Evolutionary conservation across 2,329 filamentous ascomycete genomes (phyloP).

Genomic region (Xylariaceae sp.): DNA sequence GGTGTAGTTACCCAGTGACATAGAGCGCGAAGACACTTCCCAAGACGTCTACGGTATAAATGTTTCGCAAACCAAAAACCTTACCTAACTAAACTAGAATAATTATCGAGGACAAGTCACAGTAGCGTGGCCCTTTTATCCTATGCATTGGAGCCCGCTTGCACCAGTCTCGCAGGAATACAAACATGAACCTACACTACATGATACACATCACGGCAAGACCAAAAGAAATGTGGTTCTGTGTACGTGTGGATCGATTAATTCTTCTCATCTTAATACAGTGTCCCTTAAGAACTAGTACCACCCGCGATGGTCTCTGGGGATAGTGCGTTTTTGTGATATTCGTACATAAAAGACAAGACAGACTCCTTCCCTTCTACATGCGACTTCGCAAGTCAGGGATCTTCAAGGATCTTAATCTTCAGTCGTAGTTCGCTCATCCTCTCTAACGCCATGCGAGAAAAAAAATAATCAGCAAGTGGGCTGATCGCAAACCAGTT

Average conservation of each 20-base stretch:
- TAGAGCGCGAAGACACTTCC: too few relatives aligned
- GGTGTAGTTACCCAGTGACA: too few relatives aligned
- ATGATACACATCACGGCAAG: neutral
- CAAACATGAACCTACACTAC: too few relatives aligned
- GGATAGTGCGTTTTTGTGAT: constrained; percentile 5
- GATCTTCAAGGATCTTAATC: neutral
- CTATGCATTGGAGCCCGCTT: too few relatives aligned
- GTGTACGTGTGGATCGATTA: constrained; percentile 5
- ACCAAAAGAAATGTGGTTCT: neutral
- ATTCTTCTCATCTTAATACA: constrained; percentile 9
- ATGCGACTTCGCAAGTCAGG: neutral
- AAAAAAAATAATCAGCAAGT: constrained; percentile 16
- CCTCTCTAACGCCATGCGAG: constrained; percentile 25
- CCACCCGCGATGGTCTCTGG: neutral
- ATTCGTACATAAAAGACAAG: constrained; percentile 20
- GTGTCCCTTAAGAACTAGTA: neutral
- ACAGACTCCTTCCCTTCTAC: constrained; percentile 2
- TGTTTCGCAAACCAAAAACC: too few relatives aligned
- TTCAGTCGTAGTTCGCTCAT: constrained; percentile 10
- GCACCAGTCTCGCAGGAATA: too few relatives aligned
- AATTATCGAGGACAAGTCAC: neutral
- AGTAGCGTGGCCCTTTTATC: too few relatives aligned
- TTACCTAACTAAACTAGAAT: neutral
- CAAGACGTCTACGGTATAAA: too few relatives aligned
- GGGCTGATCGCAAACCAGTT: constrained; percentile 2